Evolutionary conservation across 148 eudicot genomes (phyloP).

Genomic region (Cornus florida): DNA sequence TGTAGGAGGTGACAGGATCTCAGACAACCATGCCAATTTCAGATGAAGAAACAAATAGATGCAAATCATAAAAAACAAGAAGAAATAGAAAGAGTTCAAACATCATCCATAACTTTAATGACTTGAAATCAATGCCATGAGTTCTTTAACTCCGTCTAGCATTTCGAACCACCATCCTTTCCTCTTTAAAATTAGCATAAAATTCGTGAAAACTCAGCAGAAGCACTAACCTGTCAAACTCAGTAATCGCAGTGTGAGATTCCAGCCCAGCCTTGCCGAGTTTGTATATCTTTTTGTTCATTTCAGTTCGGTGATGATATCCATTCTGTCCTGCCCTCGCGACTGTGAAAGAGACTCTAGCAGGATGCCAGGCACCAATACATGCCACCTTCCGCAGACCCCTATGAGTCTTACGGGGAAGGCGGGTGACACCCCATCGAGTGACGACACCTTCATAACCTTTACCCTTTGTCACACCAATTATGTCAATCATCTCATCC

Average conservation of each 20-base stretch:
- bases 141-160: background rate
- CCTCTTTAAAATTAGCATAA: background rate
- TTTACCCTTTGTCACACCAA: conserved; percentile 87
- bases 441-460: conserved; percentile 91
- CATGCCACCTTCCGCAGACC: conserved; percentile 89
- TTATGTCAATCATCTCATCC: conserved; percentile 80
- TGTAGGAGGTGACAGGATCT: no score
- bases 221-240: conserved; percentile 63
- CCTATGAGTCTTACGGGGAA: conserved; percentile 88
- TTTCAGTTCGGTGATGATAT: conserved; percentile 79
- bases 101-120: background rate
- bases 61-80: no score
- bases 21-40: no score
- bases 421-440: conserved; percentile 88
- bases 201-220: background rate
- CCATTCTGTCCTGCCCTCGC: conserved; percentile 89
- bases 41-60: no score
- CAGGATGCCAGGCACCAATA: conserved; percentile 91
- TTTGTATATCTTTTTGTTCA: conserved; percentile 79
- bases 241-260: conserved; percentile 59
- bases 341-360: conserved; percentile 83
- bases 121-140: background rate
- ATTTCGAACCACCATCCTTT: background rate
- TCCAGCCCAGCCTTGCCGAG: conserved; percentile 70
- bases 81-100: background rate